Evolutionary conservation across 2,329 filamentous ascomycete genomes (phyloP), one percentile per base, ranked within the genome.

Genomic region (Ceratocystis harringtonii): DNA sequence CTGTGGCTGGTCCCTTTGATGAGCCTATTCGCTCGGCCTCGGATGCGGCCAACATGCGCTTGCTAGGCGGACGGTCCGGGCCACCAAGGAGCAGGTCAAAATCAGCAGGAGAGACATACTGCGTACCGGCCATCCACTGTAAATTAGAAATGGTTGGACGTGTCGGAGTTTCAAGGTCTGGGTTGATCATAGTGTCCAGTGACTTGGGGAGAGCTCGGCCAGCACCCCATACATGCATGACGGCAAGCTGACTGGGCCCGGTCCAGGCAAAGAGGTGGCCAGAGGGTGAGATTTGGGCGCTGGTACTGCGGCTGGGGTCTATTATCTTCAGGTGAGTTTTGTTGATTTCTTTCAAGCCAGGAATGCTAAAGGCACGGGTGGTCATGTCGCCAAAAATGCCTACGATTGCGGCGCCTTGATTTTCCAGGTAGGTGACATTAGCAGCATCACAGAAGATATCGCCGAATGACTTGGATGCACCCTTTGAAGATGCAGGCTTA

Each of bases 41-140:
- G 1, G 84, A 86, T 62, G 94, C 91, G 1, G 86, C 88, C 61
- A 94, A 74, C 89, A 95, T 95, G 44, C 88, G 84, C 75, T 95
- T 95, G 68, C 89, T 94, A 0, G 90, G 87, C 2, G 92, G 94
- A 2, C 94, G 84, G 71, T 94, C 88, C 1, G 91, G 86, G 0
- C 92, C 92, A 62, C 92, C 90, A 67, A 99, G 94, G 1, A 99
- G 78, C 1, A 96, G 76, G 72, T 97, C 94, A 71, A 99, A 84
- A 71, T 99, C 94, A 1, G 86, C 80, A 0, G 90, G 87, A 1
- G 90, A 90, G 58, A 99, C 82, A 70, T 95, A 88, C 74, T 96
- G 92, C 1, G 92, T 97, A 3, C 94, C 94, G 0, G 91, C 88
- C 63, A 99, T 90, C 94, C 94, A 99, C 75, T 97, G 91, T 45